Conservation (phyloP, 2,329 filamentous ascomycete species). For the Colletotrichum tropicicola region DNA sequence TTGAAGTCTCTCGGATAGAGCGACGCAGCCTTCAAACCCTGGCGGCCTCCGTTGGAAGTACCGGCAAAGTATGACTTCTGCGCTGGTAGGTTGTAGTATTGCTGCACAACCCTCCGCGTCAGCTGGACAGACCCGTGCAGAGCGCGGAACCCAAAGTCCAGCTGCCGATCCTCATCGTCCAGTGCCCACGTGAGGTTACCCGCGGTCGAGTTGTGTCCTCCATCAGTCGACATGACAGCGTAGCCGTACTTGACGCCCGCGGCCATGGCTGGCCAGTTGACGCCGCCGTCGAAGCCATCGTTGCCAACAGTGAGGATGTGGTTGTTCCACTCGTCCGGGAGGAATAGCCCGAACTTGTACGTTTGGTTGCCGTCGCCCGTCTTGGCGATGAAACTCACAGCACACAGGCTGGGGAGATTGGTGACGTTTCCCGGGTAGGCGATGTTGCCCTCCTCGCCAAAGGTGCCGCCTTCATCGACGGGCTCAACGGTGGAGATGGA, state of each 20-base stretch:
- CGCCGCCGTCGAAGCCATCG: slow-evolving; percentile 39
- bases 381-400: slow-evolving; percentile 39
- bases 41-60: slow-evolving; percentile 60
- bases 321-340: slow-evolving; percentile 42
- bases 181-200: slow-evolving; percentile 48
- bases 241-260: slow-evolving; percentile 44
- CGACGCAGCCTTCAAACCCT: slow-evolving; percentile 48
- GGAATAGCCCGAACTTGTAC: slow-evolving; percentile 43
- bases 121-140: slow-evolving; percentile 58
- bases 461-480: slow-evolving; percentile 33
- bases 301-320: slow-evolving; percentile 43
- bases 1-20: slow-evolving; percentile 49
- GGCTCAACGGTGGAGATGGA: slow-evolving; percentile 25
- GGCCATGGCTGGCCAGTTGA: slow-evolving; percentile 45
- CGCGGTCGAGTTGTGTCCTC: slow-evolving; percentile 48
- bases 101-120: slow-evolving; percentile 55
- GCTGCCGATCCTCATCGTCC: slow-evolving; percentile 41
- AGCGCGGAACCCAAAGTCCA: slow-evolving; percentile 49
- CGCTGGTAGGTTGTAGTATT: slow-evolving; percentile 52
- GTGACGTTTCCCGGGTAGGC: slow-evolving; percentile 38
- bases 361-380: slow-evolving; percentile 31
- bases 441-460: slow-evolving; percentile 35
- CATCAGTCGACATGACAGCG: slow-evolving; percentile 51
- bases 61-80: slow-evolving; percentile 54
- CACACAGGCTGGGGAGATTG: slow-evolving; percentile 42